These are phyloP conservation scores for Osmanthus fragrans DNA, from an alignment of 257 asterid genomes.

Conservation along the genomic window DNA sequence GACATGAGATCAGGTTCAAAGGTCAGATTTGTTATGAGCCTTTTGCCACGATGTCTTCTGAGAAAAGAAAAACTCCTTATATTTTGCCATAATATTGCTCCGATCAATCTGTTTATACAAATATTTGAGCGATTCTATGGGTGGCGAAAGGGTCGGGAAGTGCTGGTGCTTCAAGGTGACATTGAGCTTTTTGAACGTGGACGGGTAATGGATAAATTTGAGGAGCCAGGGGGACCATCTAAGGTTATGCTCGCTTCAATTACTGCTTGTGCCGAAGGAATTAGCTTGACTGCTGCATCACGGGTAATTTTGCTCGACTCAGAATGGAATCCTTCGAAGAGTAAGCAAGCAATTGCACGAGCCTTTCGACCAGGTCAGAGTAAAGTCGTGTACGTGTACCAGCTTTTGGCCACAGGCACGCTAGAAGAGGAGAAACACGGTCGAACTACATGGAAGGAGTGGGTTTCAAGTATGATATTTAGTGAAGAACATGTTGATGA, in stretches of 20 bases:
- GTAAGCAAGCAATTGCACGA: slow-evolving; percentile 93
- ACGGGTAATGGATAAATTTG: slow-evolving; percentile 86
- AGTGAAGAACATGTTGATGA: slow-evolving; percentile 89
- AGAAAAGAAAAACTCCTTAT: slow-evolving; percentile 75
- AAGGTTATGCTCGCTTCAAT: slow-evolving; percentile 93
- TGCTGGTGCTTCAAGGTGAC: slow-evolving; percentile 91
- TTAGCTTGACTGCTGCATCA: slow-evolving; percentile 91
- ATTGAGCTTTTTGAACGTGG: slow-evolving; percentile 95
- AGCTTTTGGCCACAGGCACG: slow-evolving; percentile 83
- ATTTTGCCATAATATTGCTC: slow-evolving; percentile 95
- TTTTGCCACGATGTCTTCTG: slow-evolving; percentile 74
- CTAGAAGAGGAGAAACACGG: slow-evolving; percentile 89
- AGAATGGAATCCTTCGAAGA: slow-evolving; percentile 98
- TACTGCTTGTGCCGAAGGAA: slow-evolving; percentile 96
- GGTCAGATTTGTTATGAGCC: slow-evolving; percentile 90
- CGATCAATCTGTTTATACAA: slow-evolving; percentile 77
- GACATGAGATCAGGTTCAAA: slow-evolving; percentile 82
- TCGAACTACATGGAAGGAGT: slow-evolving; percentile 96
- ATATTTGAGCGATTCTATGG: slow-evolving; percentile 71
- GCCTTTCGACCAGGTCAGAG: slow-evolving; percentile 98
- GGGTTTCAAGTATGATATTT: slow-evolving; percentile 98
- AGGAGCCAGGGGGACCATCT: slow-evolving; percentile 86
- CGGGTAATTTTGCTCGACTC: slow-evolving; percentile 88
- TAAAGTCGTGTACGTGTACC: slow-evolving; percentile 91
- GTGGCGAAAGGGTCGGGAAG: slow-evolving; percentile 89